phyloP scores from a whole-genome alignment of 2,329 filamentous ascomycete species.

The Hypocreales sp. region DNA sequence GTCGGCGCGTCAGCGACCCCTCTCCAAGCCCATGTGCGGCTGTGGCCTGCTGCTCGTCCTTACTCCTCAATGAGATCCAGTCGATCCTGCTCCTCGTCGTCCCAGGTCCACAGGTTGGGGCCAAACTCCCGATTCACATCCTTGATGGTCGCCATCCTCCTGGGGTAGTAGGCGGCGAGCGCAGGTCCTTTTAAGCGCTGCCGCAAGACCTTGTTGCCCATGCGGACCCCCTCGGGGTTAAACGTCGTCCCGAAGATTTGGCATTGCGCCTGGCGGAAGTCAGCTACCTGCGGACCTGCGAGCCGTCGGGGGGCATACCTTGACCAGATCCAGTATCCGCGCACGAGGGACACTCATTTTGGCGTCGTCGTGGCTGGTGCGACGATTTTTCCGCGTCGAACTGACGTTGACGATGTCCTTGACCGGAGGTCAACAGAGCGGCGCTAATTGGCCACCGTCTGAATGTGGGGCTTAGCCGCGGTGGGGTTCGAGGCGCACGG shows the following conservation, averaged over 20 bases:
- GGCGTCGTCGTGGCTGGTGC: conserved; percentile 13
- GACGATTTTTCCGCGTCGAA: conserved; percentile 11
- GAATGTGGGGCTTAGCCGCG: too few relatives aligned
- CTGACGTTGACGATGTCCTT: conserved; percentile 8
- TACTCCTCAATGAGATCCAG: conserved; percentile 58
- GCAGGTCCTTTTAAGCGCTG: conserved; percentile 75
- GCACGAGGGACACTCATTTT: conserved; percentile 48
- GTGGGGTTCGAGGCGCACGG: too few relatives aligned
- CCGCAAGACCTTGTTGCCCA: conserved; percentile 84
- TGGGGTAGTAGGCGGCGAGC: conserved; percentile 78
- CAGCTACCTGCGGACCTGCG: conserved; percentile 5
- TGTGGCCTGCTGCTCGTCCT: conserved; percentile 9
- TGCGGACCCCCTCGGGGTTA: conserved; percentile 69
- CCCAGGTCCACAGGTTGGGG: conserved; percentile 49
- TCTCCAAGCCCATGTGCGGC: too few relatives aligned
- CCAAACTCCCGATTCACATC: conserved; percentile 59
- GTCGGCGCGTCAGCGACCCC: conserved; percentile 12
- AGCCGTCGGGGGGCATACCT: conserved; percentile 34
- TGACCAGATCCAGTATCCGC: conserved; percentile 57
- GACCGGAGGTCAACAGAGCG: too few relatives aligned
- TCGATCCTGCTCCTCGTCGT: conserved; percentile 68
- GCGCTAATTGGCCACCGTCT: too few relatives aligned
- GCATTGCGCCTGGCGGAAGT: conserved; percentile 57
- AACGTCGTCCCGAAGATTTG: conserved; percentile 80
- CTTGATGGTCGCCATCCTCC: conserved; percentile 51